These are phyloP conservation scores for Stentor coeruleus DNA, from an alignment of 73 alveolate species.

Conservation along the genomic window DNA sequence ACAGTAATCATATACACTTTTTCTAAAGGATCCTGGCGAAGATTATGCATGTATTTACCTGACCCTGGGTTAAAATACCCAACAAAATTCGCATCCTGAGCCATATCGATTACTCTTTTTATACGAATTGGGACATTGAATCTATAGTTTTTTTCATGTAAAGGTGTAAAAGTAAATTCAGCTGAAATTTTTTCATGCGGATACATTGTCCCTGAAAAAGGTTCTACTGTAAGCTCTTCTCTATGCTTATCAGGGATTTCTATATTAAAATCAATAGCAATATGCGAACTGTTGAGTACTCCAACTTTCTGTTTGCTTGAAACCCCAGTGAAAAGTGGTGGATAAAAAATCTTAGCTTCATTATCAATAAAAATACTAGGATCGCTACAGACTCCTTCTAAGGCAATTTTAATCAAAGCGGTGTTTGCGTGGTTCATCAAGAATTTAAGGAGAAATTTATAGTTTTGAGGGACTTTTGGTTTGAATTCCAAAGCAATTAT, in stretches of 20 bases:
- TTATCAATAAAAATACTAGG: conserved; percentile 85
- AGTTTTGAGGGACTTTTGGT: conserved; percentile 85
- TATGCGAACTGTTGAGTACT: conserved; percentile 83
- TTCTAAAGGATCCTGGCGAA: conserved; percentile 55
- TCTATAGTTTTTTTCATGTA: conserved; percentile 73
- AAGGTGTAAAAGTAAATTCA: conserved; percentile 86
- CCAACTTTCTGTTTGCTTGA: conserved; percentile 82
- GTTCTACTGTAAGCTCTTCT: conserved; percentile 89
- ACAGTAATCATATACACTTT: conserved; percentile 64
- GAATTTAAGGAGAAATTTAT: conserved; percentile 81
- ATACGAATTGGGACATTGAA: conserved; percentile 81
- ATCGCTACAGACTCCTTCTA: conserved; percentile 89
- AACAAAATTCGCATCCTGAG: conserved; percentile 60
- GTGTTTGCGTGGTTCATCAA: conserved; percentile 87
- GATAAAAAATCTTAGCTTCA: conserved; percentile 90
- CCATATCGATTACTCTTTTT: conserved; percentile 78
- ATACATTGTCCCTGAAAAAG: conserved; percentile 66
- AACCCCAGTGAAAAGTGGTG: conserved; percentile 95
- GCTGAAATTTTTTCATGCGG: conserved; percentile 84
- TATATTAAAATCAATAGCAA: conserved; percentile 83
- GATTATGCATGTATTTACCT: conserved; percentile 60
- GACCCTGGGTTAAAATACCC: conserved; percentile 96
- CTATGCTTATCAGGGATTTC: conserved; percentile 83
- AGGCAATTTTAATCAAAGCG: conserved; percentile 68
- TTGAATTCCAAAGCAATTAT: conserved; percentile 86